Evolutionary conservation across 495 filamentous ascomycete genomes (phyloP).

Genomic region (Trichoderma erinaceum): DNA sequence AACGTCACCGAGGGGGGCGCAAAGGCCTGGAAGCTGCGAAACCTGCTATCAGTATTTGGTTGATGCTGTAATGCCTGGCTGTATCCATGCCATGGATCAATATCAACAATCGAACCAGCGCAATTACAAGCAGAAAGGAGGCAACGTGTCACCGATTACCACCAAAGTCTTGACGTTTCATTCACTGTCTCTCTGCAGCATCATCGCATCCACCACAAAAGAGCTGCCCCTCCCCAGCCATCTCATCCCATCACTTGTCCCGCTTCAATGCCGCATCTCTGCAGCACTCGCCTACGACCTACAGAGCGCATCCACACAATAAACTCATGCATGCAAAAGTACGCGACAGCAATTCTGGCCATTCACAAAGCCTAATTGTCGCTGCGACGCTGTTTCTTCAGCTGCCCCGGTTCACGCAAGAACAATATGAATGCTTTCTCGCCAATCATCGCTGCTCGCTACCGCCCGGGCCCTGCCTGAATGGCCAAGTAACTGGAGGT

Average conservation of each 20-base stretch:
- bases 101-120: too few species aligned
- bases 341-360: neutral
- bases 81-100: too few species aligned
- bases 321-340: neutral
- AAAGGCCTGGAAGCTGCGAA: neutral
- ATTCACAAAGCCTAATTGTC: conserved; percentile 5
- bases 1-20: conserved; percentile 10
- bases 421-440: neutral
- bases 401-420: neutral
- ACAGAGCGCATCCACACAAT: neutral
- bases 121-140: too few species aligned
- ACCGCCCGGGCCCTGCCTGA: neutral
- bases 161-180: too few species aligned
- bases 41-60: too few species aligned
- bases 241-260: too few species aligned
- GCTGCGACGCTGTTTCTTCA: neutral
- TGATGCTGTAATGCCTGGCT: too few species aligned
- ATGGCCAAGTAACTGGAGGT: neutral
- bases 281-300: neutral
- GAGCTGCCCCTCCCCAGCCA: too few species aligned
- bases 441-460: neutral
- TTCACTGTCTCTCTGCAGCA: too few species aligned
- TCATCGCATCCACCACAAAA: too few species aligned
- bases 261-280: neutral
- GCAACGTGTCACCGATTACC: too few species aligned